Conservation (phyloP, 2,329 filamentous ascomycete species). For the Aureobasidium sp. region DNA sequence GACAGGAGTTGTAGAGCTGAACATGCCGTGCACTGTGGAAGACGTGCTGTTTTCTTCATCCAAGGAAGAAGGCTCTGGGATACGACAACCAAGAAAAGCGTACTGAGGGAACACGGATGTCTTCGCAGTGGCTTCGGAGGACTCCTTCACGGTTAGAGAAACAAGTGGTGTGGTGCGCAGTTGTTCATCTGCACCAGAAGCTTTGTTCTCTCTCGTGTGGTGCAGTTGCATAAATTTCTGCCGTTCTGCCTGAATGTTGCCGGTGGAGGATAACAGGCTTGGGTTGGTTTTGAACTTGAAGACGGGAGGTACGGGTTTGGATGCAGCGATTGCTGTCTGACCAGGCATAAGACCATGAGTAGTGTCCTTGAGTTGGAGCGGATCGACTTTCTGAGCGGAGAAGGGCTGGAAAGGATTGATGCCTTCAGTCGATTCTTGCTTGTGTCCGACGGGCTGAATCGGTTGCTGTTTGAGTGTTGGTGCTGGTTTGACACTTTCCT, state of each 20-base stretch:
- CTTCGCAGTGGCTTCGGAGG: neutral
- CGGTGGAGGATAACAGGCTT: neutral
- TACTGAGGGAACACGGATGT: slow-evolving; percentile 17
- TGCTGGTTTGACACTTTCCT: neutral
- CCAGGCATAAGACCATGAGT: too few relatives aligned
- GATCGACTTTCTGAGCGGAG: neutral
- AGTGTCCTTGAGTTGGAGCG: neutral
- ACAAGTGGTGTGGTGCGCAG: slow-evolving; percentile 4
- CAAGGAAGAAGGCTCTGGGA: neutral
- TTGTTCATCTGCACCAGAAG: slow-evolving; percentile 3
- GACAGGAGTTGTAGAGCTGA: neutral
- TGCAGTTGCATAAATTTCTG: neutral
- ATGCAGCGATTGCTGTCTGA: neutral
- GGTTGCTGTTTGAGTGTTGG: neutral
- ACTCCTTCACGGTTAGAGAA: neutral
- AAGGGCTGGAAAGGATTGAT: neutral
- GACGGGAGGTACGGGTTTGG: neutral
- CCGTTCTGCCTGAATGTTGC: neutral
- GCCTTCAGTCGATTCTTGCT: neutral
- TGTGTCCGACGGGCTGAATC: too few relatives aligned
- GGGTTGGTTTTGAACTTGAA: neutral
- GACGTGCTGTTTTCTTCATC: neutral
- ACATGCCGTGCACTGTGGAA: neutral
- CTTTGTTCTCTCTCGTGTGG: neutral
- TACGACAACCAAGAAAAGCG: slow-evolving; percentile 20